phyloP scores from a whole-genome alignment of 495 filamentous ascomycete species.

The Talaromyces adpressus region DNA sequence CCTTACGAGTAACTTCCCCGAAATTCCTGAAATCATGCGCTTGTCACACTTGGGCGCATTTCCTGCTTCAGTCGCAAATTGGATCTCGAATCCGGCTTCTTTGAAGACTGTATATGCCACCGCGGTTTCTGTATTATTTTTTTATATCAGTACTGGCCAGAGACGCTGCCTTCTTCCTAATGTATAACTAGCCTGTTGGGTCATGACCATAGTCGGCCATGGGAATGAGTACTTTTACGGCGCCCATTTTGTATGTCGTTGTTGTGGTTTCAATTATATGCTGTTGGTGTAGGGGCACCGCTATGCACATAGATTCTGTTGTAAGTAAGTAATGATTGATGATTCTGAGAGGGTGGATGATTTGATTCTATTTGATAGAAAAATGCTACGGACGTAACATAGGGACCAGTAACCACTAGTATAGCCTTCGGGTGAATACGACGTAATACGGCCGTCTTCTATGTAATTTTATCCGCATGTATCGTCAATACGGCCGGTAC shows the following conservation, averaged over 20 bases:
- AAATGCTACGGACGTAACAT: too few relatives aligned
- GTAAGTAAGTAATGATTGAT: too few relatives aligned
- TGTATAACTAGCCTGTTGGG: constrained; percentile 35
- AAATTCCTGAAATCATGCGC: constrained; percentile 45
- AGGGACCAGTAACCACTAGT: background rate
- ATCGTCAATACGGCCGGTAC: background rate
- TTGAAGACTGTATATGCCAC: constrained; percentile 45
- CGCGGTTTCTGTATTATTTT: constrained; percentile 35
- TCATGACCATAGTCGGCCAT: constrained; percentile 54
- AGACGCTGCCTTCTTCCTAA: background rate
- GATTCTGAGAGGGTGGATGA: too few relatives aligned
- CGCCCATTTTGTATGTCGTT: background rate
- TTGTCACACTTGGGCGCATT: constrained; percentile 41
- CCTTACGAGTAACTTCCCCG: constrained; percentile 43
- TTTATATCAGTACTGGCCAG: background rate
- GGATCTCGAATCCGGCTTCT: constrained; percentile 39
- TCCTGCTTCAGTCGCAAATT: constrained; percentile 46
- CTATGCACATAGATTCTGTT: background rate
- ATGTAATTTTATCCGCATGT: too few relatives aligned
- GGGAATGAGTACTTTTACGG: constrained; percentile 27
- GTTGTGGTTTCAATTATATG: background rate
- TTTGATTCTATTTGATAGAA: too few relatives aligned
- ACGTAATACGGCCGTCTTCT: background rate
- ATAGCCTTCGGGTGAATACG: background rate
- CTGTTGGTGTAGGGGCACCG: background rate